phyloP scores from a whole-genome alignment of 1,139 yeast genomes.

The Kluyveromyces sp. region DNA sequence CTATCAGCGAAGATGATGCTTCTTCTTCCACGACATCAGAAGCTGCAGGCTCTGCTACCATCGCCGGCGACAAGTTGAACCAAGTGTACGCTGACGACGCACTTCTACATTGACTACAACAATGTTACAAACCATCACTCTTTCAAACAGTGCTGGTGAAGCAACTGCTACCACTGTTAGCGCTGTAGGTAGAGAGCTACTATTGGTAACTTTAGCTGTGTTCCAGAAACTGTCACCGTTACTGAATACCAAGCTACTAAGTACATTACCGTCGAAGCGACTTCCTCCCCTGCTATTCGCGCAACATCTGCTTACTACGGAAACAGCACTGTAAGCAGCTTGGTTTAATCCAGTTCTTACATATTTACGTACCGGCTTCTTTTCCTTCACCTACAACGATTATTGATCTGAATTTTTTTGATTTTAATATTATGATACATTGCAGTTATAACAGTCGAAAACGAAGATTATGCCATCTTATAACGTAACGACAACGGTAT shows the following conservation, averaged over 20 bases:
- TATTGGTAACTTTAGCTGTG: conserved; percentile 14
- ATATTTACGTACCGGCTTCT: not conserved
- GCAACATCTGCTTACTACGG: conserved; percentile 1
- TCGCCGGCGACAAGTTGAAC: not conserved
- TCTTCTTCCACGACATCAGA: conserved; percentile 2
- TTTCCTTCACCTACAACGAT: too few relatives aligned
- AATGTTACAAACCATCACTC: conserved; percentile 10
- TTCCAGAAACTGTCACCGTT: conserved; percentile 25
- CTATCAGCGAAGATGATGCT: conserved; percentile 1
- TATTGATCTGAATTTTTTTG: too few relatives aligned
- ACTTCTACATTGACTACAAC: conserved; percentile 18
- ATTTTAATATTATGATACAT: too few relatives aligned
- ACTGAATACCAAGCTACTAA: conserved; percentile 17
- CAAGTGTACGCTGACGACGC: conserved; percentile 14
- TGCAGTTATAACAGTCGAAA: too few relatives aligned
- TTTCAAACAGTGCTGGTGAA: conserved; percentile 9
- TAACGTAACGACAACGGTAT: too few relatives aligned
- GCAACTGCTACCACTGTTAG: conserved; percentile 8
- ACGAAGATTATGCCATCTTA: too few relatives aligned
- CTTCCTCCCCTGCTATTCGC: conserved; percentile 2
- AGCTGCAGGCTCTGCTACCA: conserved; percentile 9
- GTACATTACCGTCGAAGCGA: conserved; percentile 19
- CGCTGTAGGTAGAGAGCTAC: conserved; percentile 7
- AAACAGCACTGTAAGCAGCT: conserved; percentile 9
- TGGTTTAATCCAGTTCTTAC: not conserved